Conservation (phyloP, 768 basidiomycete genomes). For the Suillus luteus region DNA sequence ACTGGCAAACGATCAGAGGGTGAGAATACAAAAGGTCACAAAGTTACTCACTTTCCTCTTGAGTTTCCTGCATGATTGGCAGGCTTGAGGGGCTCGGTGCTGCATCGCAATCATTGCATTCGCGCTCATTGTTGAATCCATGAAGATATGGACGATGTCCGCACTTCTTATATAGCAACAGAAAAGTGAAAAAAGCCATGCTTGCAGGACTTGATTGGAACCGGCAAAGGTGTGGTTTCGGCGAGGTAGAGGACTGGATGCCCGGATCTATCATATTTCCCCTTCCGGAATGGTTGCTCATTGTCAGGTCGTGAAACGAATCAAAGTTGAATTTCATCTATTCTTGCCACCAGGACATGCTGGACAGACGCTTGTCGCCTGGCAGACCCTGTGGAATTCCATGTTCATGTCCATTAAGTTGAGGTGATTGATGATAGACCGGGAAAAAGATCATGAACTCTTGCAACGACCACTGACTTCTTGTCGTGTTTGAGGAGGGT, state of each 20-base stretch:
- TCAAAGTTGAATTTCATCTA: constrained; percentile 5
- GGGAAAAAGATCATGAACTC: not conserved
- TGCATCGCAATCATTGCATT: constrained; percentile 7
- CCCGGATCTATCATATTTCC: constrained; percentile 5
- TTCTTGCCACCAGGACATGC: not conserved
- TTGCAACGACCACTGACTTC: not conserved
- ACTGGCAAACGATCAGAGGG: not conserved
- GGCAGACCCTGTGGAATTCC: constrained; percentile 2
- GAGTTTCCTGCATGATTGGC: constrained; percentile 4
- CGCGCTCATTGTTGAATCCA: not conserved
- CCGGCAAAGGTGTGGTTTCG: constrained; percentile 3
- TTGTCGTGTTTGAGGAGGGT: constrained; percentile 3
- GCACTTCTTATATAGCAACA: not conserved
- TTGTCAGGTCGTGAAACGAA: constrained; percentile 1
- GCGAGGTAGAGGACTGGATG: not conserved
- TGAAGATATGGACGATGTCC: not conserved
- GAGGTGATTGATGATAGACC: not conserved
- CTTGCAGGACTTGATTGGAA: not conserved
- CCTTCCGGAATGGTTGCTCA: constrained; percentile 4
- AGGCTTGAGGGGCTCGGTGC: constrained; percentile 5
- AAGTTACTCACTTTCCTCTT: constrained; percentile 2
- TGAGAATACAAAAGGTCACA: not conserved
- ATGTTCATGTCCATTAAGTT: not conserved
- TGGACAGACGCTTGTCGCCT: constrained; percentile 2
- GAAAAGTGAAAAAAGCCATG: constrained; percentile 2